Evolutionary conservation across 2,329 filamentous ascomycete genomes (phyloP).

Genomic region (Fusarium sp.): DNA sequence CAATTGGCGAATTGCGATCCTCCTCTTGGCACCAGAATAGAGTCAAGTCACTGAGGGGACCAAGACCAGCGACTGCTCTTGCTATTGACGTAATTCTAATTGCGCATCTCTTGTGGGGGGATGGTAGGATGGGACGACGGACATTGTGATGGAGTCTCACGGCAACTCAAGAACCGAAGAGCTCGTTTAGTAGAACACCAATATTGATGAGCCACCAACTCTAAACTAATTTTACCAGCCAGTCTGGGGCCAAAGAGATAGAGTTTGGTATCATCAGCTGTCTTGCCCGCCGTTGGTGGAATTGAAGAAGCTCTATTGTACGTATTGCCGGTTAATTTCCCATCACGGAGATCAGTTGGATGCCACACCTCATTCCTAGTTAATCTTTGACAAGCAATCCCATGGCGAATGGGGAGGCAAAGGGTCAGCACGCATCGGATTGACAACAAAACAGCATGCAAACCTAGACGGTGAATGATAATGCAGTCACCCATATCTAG

Average conservation of each 20-base stretch:
- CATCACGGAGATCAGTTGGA: not conserved
- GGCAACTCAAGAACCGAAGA: not conserved
- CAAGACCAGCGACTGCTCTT: not conserved
- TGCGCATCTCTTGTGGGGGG: not conserved
- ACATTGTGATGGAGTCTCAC: not conserved
- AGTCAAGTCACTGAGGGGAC: not conserved
- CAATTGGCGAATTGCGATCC: not conserved
- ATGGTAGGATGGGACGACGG: not conserved
- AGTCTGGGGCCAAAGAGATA: not conserved
- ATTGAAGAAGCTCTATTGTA: not conserved
- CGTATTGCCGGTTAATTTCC: constrained; percentile 18
- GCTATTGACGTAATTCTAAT: not conserved
- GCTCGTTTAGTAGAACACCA: not conserved
- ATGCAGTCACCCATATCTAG: not conserved
- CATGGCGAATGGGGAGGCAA: not conserved
- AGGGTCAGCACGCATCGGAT: not conserved
- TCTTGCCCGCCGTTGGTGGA: not conserved
- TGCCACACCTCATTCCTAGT: not conserved
- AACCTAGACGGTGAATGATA: not conserved
- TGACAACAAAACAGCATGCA: constrained; percentile 1
- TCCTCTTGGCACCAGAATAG: not conserved
- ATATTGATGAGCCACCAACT: not conserved
- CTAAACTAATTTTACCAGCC: not conserved
- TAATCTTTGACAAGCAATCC: not conserved
- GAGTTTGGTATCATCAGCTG: not conserved